phyloP scores from a whole-genome alignment of 257 asterid species.

The Solanum arcanum region DNA sequence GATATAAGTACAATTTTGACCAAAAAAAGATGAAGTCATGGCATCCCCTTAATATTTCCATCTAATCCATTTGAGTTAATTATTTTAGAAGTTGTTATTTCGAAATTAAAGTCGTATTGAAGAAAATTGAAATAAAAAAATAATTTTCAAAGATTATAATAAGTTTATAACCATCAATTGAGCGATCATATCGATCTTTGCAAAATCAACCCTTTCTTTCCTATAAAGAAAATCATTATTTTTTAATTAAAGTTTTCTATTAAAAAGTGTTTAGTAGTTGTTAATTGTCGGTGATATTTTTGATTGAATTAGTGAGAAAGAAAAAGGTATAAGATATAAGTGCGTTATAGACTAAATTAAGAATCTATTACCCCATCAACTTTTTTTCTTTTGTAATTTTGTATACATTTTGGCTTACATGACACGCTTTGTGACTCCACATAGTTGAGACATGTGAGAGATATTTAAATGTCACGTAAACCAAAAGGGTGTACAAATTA shows the following conservation, averaged over 20 bases:
- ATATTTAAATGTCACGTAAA: too few relatives aligned
- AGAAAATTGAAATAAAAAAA: not conserved
- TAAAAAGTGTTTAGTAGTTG: not conserved
- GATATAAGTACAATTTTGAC: not conserved
- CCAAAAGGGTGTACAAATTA: too few relatives aligned
- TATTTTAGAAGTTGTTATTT: too few relatives aligned
- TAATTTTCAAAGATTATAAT: not conserved
- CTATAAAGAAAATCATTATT: not conserved
- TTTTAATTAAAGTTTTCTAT: not conserved
- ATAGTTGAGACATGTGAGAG: too few relatives aligned
- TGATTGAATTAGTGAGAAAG: not conserved
- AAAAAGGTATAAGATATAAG: not conserved
- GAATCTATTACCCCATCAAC: not conserved
- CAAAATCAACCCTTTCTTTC: not conserved
- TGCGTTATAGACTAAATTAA: too few relatives aligned
- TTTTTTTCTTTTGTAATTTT: too few relatives aligned
- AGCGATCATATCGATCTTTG: not conserved
- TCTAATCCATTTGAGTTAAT: not conserved
- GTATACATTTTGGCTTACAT: too few relatives aligned
- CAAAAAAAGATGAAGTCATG: not conserved
- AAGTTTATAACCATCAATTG: not conserved
- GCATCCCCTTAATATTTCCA: not conserved
- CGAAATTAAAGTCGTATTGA: accelerated
- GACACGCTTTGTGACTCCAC: not conserved
- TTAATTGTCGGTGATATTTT: not conserved